A percentile compares a stretch with the other conserved stretches of the same genome.
Conservation (phyloP, 129 eudicot species). For the Tanacetum coccineum region DNA sequence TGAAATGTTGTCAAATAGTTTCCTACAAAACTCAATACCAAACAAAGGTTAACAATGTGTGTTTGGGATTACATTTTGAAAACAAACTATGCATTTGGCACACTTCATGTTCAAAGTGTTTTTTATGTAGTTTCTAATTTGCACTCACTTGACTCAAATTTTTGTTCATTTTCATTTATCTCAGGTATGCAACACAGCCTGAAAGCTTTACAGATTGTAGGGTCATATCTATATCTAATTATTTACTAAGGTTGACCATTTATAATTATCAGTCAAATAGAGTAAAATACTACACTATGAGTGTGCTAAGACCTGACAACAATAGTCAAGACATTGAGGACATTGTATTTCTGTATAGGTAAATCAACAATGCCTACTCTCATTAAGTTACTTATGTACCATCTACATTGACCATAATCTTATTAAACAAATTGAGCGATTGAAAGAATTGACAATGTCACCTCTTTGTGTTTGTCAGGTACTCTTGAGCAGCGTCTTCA, state of each 20-base stretch:
- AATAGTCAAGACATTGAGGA: slow-evolving; percentile 51
- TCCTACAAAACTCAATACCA: no score
- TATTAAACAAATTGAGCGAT: no score
- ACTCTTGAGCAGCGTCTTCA: no score
- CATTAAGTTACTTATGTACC: no score
- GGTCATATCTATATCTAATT: slow-evolving; percentile 7
- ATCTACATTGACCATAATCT: no score
- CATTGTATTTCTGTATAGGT: slow-evolving; percentile 83
- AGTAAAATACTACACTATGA: slow-evolving; percentile 89
- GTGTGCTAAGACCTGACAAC: slow-evolving; percentile 74
- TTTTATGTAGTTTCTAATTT: slow-evolving; percentile 59
- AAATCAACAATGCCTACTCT: slow-evolving; percentile 14
- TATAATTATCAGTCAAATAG: slow-evolving; percentile 55
- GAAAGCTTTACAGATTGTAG: slow-evolving; percentile 10
- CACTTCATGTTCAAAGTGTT: no score
- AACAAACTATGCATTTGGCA: no score
- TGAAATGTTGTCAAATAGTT: no score
- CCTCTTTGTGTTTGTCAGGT: no score
- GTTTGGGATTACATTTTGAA: no score
- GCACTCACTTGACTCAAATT: slow-evolving; percentile 89
- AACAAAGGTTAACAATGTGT: no score
- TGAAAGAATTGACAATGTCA: no score
- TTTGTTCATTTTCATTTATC: slow-evolving; percentile 47
- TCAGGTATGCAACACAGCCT: slow-evolving; percentile 43
- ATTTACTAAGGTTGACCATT: slow-evolving; percentile 16